phyloP scores from a whole-genome alignment of 257 asterid species.

The Nicotiana sylvestris region DNA sequence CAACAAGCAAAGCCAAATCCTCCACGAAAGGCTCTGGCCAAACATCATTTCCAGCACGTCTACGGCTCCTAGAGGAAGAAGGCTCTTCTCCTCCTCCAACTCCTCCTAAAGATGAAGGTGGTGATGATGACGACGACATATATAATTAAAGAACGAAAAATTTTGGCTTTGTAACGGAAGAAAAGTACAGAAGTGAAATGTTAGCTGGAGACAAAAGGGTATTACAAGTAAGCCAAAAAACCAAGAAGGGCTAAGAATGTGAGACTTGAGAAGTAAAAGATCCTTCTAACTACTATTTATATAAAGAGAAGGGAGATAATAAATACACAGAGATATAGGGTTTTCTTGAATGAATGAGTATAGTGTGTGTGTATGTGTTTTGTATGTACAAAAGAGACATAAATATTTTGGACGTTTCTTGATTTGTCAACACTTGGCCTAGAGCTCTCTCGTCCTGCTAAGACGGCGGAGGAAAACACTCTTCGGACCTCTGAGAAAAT shows the following conservation, averaged over 20 bases:
- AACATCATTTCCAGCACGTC: constrained; percentile 42
- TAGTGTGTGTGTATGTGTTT: neutral
- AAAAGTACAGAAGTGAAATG: neutral
- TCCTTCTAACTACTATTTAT: neutral
- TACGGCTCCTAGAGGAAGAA: constrained; percentile 45
- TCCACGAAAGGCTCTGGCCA: constrained; percentile 88
- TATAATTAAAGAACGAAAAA: neutral
- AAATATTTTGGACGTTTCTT: neutral
- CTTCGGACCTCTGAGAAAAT: neutral
- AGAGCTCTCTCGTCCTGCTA: neutral
- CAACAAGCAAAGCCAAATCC: constrained; percentile 58
- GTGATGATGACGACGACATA: constrained; percentile 55
- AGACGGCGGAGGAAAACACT: neutral
- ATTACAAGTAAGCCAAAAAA: neutral
- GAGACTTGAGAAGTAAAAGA: neutral
- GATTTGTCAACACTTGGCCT: neutral
- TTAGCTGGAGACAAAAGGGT: neutral
- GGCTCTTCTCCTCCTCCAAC: constrained; percentile 30
- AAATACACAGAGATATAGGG: neutral
- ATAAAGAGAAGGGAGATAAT: neutral
- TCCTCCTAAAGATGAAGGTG: constrained; percentile 24
- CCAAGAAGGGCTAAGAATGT: neutral
- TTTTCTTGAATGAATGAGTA: neutral
- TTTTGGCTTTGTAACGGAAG: neutral
- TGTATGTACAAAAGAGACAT: neutral